Evolutionary conservation across 371 early-diverging fungal species (phyloP).

Genomic region (Mucor irregularis): DNA sequence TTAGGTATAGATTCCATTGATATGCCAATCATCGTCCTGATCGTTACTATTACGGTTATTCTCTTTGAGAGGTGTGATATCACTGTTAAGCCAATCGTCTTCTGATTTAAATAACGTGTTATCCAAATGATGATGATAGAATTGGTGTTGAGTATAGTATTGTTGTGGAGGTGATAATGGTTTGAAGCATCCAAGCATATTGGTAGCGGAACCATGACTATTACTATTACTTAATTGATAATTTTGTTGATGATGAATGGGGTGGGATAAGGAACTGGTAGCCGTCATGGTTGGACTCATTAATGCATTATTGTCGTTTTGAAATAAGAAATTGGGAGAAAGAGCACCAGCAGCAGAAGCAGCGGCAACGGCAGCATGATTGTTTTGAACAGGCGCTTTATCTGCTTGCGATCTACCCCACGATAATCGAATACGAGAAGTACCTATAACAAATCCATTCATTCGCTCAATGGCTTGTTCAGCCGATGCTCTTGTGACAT

Average conservation of each 20-base stretch:
- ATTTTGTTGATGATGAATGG: neutral
- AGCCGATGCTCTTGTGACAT: constrained; percentile 76
- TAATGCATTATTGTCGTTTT: neutral
- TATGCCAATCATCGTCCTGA: neutral
- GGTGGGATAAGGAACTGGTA: too few relatives aligned
- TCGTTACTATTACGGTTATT: neutral
- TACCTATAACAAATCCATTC: constrained; percentile 84
- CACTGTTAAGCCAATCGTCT: neutral
- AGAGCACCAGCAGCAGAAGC: too few relatives aligned
- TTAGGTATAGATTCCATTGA: neutral
- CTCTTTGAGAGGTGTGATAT: too few relatives aligned
- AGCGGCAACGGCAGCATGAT: too few relatives aligned
- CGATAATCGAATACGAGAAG: constrained; percentile 81
- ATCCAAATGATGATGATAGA: too few relatives aligned
- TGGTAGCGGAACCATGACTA: neutral
- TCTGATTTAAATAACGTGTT: neutral
- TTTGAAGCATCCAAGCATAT: neutral
- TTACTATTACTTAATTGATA: too few relatives aligned
- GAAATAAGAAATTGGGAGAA: neutral
- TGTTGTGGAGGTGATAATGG: constrained; percentile 10
- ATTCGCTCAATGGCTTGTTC: constrained; percentile 87
- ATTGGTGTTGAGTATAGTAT: neutral
- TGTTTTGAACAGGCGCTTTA: constrained; percentile 5
- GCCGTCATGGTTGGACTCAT: neutral
- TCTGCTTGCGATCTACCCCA: constrained; percentile 84